Base-by-base conservation (phyloP, 2,329 filamentous ascomycete genomes). In the Coniochaeta sp. region DNA sequence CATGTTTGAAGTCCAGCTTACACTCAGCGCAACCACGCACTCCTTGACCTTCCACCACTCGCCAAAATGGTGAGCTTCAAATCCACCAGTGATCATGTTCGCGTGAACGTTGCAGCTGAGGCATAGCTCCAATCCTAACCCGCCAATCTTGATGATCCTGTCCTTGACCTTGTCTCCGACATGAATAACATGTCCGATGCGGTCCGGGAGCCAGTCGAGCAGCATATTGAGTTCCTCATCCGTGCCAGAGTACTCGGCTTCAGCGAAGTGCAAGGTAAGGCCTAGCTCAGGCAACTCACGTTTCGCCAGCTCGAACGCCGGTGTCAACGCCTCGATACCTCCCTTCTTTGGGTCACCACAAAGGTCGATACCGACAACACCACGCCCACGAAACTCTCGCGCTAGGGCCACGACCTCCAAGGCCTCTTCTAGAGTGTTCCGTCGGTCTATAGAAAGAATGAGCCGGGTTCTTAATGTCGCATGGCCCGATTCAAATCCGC, bases 21-120 rank as follows among this genome's bases (percentile, higher is more conserved):
- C 89, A 67, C 84, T 87, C 54, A 93, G 75, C 5, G 85, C 84
- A 52, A 93, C 80, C 4, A 82, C 79, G 58, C 82, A 84, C 1
- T 81, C 79, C 26, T 79, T 79, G 6, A 82, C 77, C 54, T 76
- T 75, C 74, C 75, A 80, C 90, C 90, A 95, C 67, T 85, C 81
- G 16, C 87, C 86, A 73, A 95, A 92, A 75, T 95, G 90, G 72
- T 95, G 90, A 57, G 85, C 85, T 61, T 81, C 78, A 62, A 81
- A 84, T 7, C 85, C 83, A 0, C 89, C 88, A 1, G 78, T 74
- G 58, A 89, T 86, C 84, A 95, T 86, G 64, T 85, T 86, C 1
- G 88, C 88, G 65, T 88, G 84, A 1, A 95, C 89, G 67, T 95
- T 95, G 72, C 90, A 93, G 65, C 87, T 91, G 62, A 95, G 74